Percentiles rank a stretch among this genome's conserved stretches.
phyloP scores from a whole-genome alignment of 768 basidiomycete genomes.

The Leccinum imitatum region DNA sequence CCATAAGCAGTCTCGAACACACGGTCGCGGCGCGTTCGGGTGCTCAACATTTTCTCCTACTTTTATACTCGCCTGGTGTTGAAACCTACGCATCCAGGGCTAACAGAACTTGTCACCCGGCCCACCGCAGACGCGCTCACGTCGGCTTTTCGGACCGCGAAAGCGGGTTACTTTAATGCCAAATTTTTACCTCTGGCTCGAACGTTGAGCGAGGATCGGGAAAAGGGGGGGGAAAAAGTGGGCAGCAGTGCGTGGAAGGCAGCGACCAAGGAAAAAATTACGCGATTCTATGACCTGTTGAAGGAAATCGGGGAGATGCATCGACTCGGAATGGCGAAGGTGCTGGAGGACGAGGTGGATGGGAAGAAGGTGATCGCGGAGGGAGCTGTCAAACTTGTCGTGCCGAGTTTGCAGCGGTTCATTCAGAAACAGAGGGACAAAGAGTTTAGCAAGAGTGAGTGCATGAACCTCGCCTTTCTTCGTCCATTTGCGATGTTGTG shows the following conservation, averaged over 20 bases:
- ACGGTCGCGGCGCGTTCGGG: slow-evolving; percentile 61
- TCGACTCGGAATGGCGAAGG: slow-evolving; percentile 47
- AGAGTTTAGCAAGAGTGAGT: slow-evolving; percentile 81
- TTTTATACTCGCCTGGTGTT: slow-evolving; percentile 59
- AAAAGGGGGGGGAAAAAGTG: slow-evolving; percentile 36
- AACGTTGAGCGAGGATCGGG: slow-evolving; percentile 46
- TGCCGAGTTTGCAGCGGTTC: slow-evolving; percentile 73
- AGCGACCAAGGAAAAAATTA: slow-evolving; percentile 79
- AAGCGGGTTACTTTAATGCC: slow-evolving; percentile 80
- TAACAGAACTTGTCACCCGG: slow-evolving; percentile 55
- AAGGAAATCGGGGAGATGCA: slow-evolving; percentile 82
- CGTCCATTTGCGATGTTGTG: neutral
- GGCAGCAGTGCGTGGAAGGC: slow-evolving; percentile 46
- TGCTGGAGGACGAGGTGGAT: slow-evolving; percentile 69
- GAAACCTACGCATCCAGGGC: slow-evolving; percentile 45
- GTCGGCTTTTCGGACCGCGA: slow-evolving; percentile 75
- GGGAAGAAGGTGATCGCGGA: slow-evolving; percentile 60
- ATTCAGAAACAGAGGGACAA: slow-evolving; percentile 74
- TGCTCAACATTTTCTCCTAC: slow-evolving; percentile 76
- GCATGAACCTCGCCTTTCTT: slow-evolving; percentile 21
- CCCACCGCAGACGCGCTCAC: slow-evolving; percentile 63
- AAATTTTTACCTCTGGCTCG: slow-evolving; percentile 81
- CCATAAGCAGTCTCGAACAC: slow-evolving; percentile 58
- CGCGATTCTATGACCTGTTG: slow-evolving; percentile 74
- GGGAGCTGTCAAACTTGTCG: slow-evolving; percentile 73